Base-by-base conservation (phyloP, 108 stramenopile genomes). In the Aurantiochytrium sp. region DNA sequence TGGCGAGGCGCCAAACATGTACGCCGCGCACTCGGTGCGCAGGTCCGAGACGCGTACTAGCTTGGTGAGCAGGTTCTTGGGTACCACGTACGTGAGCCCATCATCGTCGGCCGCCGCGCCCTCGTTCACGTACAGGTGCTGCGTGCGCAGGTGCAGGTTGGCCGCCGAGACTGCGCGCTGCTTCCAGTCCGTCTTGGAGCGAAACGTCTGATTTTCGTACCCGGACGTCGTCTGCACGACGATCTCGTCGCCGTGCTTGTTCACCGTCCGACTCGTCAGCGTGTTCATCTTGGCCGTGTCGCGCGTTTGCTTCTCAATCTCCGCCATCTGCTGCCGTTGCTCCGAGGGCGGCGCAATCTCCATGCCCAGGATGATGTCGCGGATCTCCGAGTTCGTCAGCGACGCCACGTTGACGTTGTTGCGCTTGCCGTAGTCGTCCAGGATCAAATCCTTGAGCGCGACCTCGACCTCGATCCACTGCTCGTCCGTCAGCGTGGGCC, bases 391-490 rank as follows among this genome's bases (percentile, higher is more conserved):
- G 90, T 99, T 97, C 2, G 99, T 99, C 87, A 99, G 93, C 87
- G 97, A 97, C 34, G 97, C 97, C 4, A 98, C 98, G 90, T 98
- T 99, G 24, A 98, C 98, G 90, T 99, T 99, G 91, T 99, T 99
- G 92, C 98, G 98, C 92, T 98, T 97, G 21, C 98, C 99, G 89
- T 99, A 99, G 90, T 98, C 98, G 21, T 96, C 97, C 30, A 99
- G 93, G 86, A 99, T 99, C 21, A 99, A 91, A 89, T 99, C 99
- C 92, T 99, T 99, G 45, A 99, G 88, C 3, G 97, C 95, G 81
- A 99, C 97, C 91, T 99, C 99, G 21, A 99, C 94, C 91, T 98
- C 97, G 91, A 98, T 97, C 99, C 99, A 99, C 91, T 98, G 97
- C 87, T 98, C 98, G 92, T 99, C 99, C 55, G 96, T 96, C 34